Percentiles rank a stretch among this genome's conserved stretches.
Conservation (phyloP, 345 rosid genomes). For the Lumnitzera littorea region DNA sequence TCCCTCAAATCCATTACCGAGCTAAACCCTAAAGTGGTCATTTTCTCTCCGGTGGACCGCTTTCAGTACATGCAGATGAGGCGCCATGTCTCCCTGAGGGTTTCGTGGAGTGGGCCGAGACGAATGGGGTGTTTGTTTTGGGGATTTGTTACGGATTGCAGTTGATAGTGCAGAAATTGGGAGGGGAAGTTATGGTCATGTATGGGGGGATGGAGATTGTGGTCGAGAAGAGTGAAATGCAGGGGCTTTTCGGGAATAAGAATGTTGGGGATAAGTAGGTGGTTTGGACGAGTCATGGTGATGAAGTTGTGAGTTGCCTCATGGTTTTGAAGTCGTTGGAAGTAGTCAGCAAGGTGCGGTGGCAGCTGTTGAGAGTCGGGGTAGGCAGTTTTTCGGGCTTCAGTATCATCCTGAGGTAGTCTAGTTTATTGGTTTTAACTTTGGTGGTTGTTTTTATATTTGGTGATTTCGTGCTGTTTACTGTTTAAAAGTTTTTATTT, state of each 20-base stretch:
- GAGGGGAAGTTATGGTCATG: slow-evolving; percentile 68
- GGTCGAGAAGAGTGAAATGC: slow-evolving; percentile 27
- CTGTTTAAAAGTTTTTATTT: neutral
- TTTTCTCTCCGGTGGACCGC: slow-evolving; percentile 97
- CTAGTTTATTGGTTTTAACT: neutral
- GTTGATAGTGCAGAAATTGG: slow-evolving; percentile 74
- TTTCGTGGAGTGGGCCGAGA: slow-evolving; percentile 63
- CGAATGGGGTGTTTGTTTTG: slow-evolving; percentile 49
- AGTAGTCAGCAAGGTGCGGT: slow-evolving; percentile 73
- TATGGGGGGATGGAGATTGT: slow-evolving; percentile 94
- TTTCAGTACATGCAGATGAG: slow-evolving; percentile 65
- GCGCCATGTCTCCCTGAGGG: slow-evolving; percentile 76
- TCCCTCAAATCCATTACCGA: slow-evolving; percentile 48
- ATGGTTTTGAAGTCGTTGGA: slow-evolving; percentile 71
- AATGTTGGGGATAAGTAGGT: slow-evolving; percentile 60
- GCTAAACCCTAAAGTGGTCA: slow-evolving; percentile 61
- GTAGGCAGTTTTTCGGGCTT: slow-evolving; percentile 68
- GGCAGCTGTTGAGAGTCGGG: slow-evolving; percentile 64
- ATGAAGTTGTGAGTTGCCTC: slow-evolving; percentile 68
- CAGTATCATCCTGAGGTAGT: slow-evolving; percentile 96
- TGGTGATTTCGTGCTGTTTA: neutral
- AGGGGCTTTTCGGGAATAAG: slow-evolving; percentile 57
- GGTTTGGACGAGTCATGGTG: slow-evolving; percentile 99
- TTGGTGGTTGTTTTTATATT: neutral
- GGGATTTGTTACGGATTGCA: slow-evolving; percentile 92